Evolutionary conservation across 2,329 filamentous ascomycete genomes (phyloP), one percentile per base, ranked within the genome.

Genomic region (Arthrobotrys megalospora): DNA sequence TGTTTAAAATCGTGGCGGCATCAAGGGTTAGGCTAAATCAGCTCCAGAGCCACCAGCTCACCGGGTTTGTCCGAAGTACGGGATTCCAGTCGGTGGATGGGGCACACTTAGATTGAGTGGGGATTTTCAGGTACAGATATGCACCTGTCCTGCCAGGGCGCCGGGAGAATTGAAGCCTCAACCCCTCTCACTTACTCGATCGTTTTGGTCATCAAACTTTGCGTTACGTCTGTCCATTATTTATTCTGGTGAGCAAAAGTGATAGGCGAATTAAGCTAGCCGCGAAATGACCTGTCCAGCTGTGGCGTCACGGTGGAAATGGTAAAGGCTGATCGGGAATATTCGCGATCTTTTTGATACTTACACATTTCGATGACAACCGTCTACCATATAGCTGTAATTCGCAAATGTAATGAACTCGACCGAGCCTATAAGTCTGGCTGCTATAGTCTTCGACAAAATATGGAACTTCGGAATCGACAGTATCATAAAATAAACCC

Each of bases 41-140:
- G 45, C 3, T 24, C 43, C 19, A 67, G 38, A 38, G 36, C 69
- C 32, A 32, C 47, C n/a, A 60, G 16, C 47, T 14, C 38, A 24
- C 41, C 70, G 70, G 70, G n/a, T 68, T 75, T 75, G 70, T 63
- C 70, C 70, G 70, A 67, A 53, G 43, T 41, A 24, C 38, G 43
- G 41, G 21, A 43, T 36, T 36, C 12, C 14, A 64, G n/a, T 64
- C 28, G n/a, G 60, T 10, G 60, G 60, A 50, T 64, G 60, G 60
- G 19, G 24, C 19, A 48, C 34, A n/a, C 28, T 48, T 5, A 12
- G 36, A 24, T 64, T 38, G 50, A 73, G 69, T 66, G 69, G 60
- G 70, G 70, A 75, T 68, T 67, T 68, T 75, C 70, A 75, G 70
- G 70, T 63, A 75, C 70, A 34, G 28, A 43, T 36, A 60, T 65